Conservation (phyloP, 163 green algal species). For the Scenedesmus sp. region DNA sequence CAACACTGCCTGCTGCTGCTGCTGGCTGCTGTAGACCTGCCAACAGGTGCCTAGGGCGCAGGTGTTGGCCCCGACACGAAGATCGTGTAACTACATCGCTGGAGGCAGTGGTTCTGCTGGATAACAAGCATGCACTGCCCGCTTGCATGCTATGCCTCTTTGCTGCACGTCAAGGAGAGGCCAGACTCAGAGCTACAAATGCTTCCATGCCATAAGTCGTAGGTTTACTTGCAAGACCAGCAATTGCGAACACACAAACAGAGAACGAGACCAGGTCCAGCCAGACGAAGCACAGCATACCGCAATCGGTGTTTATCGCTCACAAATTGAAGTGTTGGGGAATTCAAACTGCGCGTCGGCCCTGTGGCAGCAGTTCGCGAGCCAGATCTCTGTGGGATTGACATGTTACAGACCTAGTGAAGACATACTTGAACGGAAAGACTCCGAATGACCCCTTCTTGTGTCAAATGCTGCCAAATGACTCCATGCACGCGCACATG, state of each 20-base stretch:
- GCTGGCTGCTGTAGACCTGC: neutral
- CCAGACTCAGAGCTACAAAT: neutral
- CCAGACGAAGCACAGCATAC: neutral
- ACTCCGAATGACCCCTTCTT: too few species aligned
- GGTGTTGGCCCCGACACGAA: neutral
- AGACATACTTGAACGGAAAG: too few species aligned
- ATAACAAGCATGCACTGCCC: constrained; percentile 8
- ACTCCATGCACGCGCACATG: too few species aligned
- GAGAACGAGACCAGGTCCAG: neutral
- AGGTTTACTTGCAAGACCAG: neutral
- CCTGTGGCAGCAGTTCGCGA: neutral
- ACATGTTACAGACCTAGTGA: neutral
- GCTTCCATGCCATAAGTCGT: neutral
- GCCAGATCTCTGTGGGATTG: neutral
- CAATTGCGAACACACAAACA: neutral
- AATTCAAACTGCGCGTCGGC: neutral
- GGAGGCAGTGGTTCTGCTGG: neutral
- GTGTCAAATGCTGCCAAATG: too few species aligned
- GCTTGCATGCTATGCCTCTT: constrained; percentile 19
- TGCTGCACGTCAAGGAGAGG: neutral
- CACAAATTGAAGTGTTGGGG: too few species aligned
- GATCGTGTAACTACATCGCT: neutral
- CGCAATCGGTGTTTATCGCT: neutral
- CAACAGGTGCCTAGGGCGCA: neutral
- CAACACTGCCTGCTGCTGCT: neutral